Percentiles rank a stretch among this genome's conserved stretches.
Evolutionary conservation across 371 early-diverging fungal species (phyloP).

Genomic region (Mortierella sp.): DNA sequence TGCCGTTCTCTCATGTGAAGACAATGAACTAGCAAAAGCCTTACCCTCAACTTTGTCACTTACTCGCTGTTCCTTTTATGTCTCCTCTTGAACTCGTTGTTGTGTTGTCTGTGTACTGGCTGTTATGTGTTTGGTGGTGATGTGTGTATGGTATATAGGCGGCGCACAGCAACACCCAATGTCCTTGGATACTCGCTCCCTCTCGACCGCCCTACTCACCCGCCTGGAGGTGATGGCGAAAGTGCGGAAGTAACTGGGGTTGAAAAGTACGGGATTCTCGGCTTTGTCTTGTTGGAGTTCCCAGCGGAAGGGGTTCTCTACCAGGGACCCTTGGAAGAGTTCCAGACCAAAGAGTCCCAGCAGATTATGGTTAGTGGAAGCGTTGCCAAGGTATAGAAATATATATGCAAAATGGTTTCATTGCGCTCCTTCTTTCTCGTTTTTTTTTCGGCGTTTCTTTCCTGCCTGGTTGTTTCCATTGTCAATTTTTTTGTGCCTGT

Average conservation of each 20-base stretch:
- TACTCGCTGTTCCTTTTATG: neutral
- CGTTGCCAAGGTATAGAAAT: constrained; percentile 25
- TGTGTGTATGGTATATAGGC: no score
- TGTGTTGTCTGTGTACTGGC: no score
- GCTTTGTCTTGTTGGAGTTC: constrained; percentile 25
- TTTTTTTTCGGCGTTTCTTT: neutral
- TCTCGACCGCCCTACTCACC: no score
- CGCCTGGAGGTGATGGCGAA: neutral
- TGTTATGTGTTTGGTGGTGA: neutral
- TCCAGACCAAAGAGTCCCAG: neutral
- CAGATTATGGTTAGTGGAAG: constrained; percentile 1
- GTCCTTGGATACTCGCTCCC: no score
- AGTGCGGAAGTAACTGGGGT: neutral
- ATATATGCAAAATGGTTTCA: no score
- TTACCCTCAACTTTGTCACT: neutral
- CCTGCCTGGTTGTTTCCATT: neutral
- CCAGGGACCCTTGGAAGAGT: constrained; percentile 24
- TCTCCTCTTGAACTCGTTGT: neutral
- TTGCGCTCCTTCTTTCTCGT: no score
- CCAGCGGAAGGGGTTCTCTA: constrained; percentile 26
- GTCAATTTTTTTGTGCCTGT: neutral
- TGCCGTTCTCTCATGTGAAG: no score
- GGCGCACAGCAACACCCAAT: no score
- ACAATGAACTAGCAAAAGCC: no score
- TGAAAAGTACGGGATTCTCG: constrained; percentile 26